phyloP scores from a whole-genome alignment of 441 rosid genomes.

The Syzygium syzygioides region DNA sequence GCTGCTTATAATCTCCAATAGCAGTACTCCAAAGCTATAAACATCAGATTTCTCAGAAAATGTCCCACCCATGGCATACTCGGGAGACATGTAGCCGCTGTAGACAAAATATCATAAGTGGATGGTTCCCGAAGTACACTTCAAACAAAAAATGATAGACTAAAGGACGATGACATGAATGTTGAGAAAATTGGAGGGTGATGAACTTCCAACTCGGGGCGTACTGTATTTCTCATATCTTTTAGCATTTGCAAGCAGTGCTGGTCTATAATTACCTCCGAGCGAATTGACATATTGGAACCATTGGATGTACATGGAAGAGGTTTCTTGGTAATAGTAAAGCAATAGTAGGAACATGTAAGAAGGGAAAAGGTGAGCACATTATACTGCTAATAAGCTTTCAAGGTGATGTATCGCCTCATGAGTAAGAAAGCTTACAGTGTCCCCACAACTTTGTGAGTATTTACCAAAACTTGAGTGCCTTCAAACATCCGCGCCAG shows the following conservation, averaged over 20 bases:
- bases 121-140: background rate
- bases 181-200: background rate
- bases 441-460: conserved; percentile 6
- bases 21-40: conserved; percentile 7
- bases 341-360: background rate
- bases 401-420: background rate
- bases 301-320: background rate
- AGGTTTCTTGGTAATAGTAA: background rate
- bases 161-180: background rate
- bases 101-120: background rate
- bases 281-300: background rate
- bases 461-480: background rate
- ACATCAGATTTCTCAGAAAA: conserved; percentile 8
- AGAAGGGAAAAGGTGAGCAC: background rate
- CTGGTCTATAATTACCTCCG: background rate
- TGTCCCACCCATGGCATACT: conserved; percentile 4
- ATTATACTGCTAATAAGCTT: background rate
- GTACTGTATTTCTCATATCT: background rate
- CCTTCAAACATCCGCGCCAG: conserved; percentile 1
- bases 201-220: background rate
- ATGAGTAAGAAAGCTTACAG: conserved; percentile 1
- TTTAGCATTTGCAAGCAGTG: background rate
- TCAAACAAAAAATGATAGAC: background rate
- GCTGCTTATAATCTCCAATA: background rate
- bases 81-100: conserved; percentile 6